Percentiles rank a stretch among this genome's conserved stretches.
phyloP scores from a whole-genome alignment of 2,329 filamentous ascomycete species.

The Colletotrichum simmondsii region DNA sequence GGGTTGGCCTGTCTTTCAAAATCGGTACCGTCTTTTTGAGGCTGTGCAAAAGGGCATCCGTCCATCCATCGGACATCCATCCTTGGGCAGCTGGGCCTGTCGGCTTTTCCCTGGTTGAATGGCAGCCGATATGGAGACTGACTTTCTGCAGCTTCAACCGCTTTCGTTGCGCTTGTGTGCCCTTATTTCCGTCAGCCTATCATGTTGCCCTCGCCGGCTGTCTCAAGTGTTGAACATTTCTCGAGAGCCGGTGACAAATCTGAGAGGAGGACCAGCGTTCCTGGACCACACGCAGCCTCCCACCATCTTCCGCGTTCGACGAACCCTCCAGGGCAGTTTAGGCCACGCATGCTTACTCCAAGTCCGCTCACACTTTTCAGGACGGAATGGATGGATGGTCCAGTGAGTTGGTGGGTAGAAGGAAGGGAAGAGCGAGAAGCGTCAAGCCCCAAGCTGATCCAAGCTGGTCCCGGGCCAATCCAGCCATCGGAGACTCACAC shows the following conservation, averaged over 20 bases:
- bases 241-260: slow-evolving; percentile 18
- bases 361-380: slow-evolving; percentile 11
- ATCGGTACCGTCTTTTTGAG: slow-evolving; percentile 18
- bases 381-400: not conserved
- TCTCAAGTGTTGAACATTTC: not conserved
- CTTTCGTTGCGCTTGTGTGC: not conserved
- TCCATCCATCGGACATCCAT: slow-evolving; percentile 2
- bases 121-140: not conserved
- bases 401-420: not conserved
- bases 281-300: slow-evolving; percentile 8
- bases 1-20: slow-evolving; percentile 8
- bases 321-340: slow-evolving; percentile 31
- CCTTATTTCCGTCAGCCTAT: slow-evolving; percentile 4
- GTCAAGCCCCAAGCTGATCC: not conserved
- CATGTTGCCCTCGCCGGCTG: not conserved
- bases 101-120: slow-evolving; percentile 1
- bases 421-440: not conserved
- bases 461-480: slow-evolving; percentile 10
- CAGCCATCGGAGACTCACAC: slow-evolving; percentile 10
- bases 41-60: slow-evolving; percentile 18
- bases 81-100: not conserved
- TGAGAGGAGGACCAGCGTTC: slow-evolving; percentile 9
- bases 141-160: slow-evolving; percentile 24
- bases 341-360: slow-evolving; percentile 11
- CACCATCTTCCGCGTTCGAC: slow-evolving; percentile 18